Base-by-base conservation (phyloP, 768 basidiomycete species). In the Suillus hirtellus region DNA sequence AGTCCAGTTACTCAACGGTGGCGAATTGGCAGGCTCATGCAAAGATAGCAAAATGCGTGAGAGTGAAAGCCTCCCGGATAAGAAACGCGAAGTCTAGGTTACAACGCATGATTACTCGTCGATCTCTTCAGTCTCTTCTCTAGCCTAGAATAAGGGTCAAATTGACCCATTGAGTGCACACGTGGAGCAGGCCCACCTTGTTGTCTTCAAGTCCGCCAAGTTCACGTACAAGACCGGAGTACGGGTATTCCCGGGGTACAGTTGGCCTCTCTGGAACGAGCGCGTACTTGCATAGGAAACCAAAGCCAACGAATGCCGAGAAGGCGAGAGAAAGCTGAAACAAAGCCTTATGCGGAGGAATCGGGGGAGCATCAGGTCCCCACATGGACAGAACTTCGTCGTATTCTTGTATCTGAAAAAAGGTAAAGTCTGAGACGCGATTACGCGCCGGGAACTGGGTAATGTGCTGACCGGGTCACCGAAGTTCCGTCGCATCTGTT, bases 371-470 rank as follows among this genome's bases (percentile, higher is more conserved):
- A 70, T 95, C 93, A 24, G 92, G 92, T 31, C 92, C 91, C 91
- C 91, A 94, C 89, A 95, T 92, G 43, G 89, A 92, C 62, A 89
- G 75, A 27, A 90, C 78, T 69, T 95, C 93, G 59, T 93, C 91
- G 70, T 85, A 81, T 74, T 93, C 91, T 64, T 91, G 92, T 38
- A 93, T 75, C 93, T 95, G 69, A 52, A 37, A 44, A 44, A 50
- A 31, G 38, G 46, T 62, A 58, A 61, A 69, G 53, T 71, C 55
- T 66, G 65, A 66, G 63, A 59, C 65, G 19, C 11, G 67, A 63
- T 60, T 60, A 63, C 15, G 54, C 63, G n/a, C 27, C 56, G 65
- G 64, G 65, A 59, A 38, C 11, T 64, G 56, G 61, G 38, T 55
- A 35, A 75, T 31, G 40, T 27, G 27, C 84, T 66, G 68, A 93